Evolutionary conservation across 768 basidiomycete species (phyloP), one percentile per base, ranked within the genome.

Genomic region (Auriscalpium orientale): DNA sequence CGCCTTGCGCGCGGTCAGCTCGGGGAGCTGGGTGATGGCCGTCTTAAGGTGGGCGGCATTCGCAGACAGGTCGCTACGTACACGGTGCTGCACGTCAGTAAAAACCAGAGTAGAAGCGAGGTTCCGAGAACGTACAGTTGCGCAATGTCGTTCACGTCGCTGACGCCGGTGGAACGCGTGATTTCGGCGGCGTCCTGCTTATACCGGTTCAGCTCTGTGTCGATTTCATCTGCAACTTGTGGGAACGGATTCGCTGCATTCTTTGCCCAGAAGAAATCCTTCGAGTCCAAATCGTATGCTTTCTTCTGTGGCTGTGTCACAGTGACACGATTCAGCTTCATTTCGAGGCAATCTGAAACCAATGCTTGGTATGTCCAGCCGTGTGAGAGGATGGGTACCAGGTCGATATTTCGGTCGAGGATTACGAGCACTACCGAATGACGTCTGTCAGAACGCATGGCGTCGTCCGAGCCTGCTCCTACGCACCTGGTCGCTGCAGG

Each of bases 331-430:
- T 98, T 98, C 16, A 99, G 80, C 70, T 91, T 95, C 78, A 99
- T 95, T 56, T 95, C 89, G 37, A 99, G 82, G 62, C 97, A 98
- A 67, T 99, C 97, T 22, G 95, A 97, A 1, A 98, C 89, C 33
- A 99, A 82, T 0, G 97, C 93, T 72, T 99, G 97, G 65, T 99
- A 99, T 40, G 97, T 98, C 97, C 97, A 99, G 3, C 95, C 95
- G 66, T 99, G 97, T 1, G 90, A 88, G 18, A 99, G 68, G 77
- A 95, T 90, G 8, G 97, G 88, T 2, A 93, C 89, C 13, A 99
- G 78, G 66, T 99, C 97, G 54, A 98, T 77, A 65, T 98, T 98
- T 22, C 97, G 81, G 68, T 99, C 97, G 46, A 99, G 76, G 54
- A 99, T 86, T 52, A 98, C 84, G 8, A 99, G 78, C 49, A 99